These are phyloP conservation scores for Pterocarpus macrocarpus DNA, from an alignment of 306 rosid species.

Conservation along the genomic window DNA sequence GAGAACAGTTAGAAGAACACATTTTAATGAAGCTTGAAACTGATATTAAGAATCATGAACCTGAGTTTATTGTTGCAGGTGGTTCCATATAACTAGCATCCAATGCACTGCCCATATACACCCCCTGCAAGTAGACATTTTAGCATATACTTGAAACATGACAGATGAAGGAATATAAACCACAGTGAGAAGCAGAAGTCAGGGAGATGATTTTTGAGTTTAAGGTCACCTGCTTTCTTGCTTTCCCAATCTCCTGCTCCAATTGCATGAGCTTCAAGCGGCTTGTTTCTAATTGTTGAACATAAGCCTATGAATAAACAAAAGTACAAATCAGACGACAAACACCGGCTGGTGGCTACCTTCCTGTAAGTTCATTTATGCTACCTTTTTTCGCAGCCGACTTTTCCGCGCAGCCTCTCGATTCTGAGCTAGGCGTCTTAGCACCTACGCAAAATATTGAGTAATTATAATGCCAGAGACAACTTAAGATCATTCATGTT, in stretches of 20 bases:
- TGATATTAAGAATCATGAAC: slow-evolving; percentile 55
- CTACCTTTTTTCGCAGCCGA: slow-evolving; percentile 80
- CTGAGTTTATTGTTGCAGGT: slow-evolving; percentile 66
- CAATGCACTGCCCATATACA: slow-evolving; percentile 49
- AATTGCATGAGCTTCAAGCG: slow-evolving; percentile 78
- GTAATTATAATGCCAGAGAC: slow-evolving; percentile 34
- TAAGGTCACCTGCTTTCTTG: slow-evolving; percentile 75
- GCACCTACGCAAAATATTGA: slow-evolving; percentile 52
- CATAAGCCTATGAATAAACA: slow-evolving; percentile 75
- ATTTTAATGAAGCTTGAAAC: neutral
- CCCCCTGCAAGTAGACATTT: slow-evolving; percentile 61
- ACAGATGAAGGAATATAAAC: slow-evolving; percentile 13
- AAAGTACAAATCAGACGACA: slow-evolving; percentile 44
- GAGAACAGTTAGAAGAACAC: too few relatives aligned
- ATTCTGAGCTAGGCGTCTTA: slow-evolving; percentile 84
- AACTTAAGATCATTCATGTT: slow-evolving; percentile 31
- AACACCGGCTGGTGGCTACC: slow-evolving; percentile 5
- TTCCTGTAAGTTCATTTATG: slow-evolving; percentile 24
- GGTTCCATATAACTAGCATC: slow-evolving; percentile 64
- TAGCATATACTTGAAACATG: slow-evolving; percentile 17
- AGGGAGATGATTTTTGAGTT: slow-evolving; percentile 26
- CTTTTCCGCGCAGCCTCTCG: slow-evolving; percentile 94
- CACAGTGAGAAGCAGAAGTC: neutral
- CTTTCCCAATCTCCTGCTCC: slow-evolving; percentile 78
- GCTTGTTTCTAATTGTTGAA: slow-evolving; percentile 84